Evolutionary conservation across 2,329 filamentous ascomycete genomes (phyloP).

Genomic region (Herpotrichia juniperi): DNA sequence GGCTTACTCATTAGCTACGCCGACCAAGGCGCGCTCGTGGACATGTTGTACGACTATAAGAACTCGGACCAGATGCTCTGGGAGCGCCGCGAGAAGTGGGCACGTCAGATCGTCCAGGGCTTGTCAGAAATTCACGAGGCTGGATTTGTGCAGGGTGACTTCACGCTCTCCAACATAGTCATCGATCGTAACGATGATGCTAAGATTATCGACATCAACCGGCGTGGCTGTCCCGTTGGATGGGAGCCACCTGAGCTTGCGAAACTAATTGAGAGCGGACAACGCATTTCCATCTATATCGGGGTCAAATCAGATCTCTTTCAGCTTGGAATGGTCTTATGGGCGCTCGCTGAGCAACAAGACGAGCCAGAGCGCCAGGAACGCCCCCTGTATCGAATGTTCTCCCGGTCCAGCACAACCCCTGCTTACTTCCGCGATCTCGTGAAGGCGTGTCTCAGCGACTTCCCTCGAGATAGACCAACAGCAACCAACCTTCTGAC

Average conservation of each 20-base stretch:
- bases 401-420: slow-evolving; percentile 41
- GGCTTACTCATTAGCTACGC: slow-evolving; percentile 90
- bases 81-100: slow-evolving; percentile 82
- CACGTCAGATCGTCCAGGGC: slow-evolving; percentile 85
- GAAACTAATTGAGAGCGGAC: slow-evolving; percentile 82
- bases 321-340: slow-evolving; percentile 96
- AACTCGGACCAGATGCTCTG: slow-evolving; percentile 64
- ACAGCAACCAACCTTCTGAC: slow-evolving; percentile 74
- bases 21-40: slow-evolving; percentile 83
- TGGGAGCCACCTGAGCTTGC: slow-evolving; percentile 97
- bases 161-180: slow-evolving; percentile 96
- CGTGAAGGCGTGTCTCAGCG: slow-evolving; percentile 76
- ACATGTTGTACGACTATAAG: slow-evolving; percentile 83
- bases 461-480: slow-evolving; percentile 72
- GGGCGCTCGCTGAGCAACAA: slow-evolving; percentile 84
- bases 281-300: slow-evolving; percentile 95
- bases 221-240: slow-evolving; percentile 92
- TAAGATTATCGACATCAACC: slow-evolving; percentile 98
- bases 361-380: slow-evolving; percentile 86
- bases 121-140: slow-evolving; percentile 93
- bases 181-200: slow-evolving; percentile 84
- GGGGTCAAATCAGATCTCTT: slow-evolving; percentile 97
- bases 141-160: slow-evolving; percentile 96
- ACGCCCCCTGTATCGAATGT: slow-evolving; percentile 62
- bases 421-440: slow-evolving; percentile 81